A percentile compares a stretch with the other conserved stretches of the same genome.
phyloP scores from a whole-genome alignment of 805 yeast genomes.

The Debaryomyces maramus region DNA sequence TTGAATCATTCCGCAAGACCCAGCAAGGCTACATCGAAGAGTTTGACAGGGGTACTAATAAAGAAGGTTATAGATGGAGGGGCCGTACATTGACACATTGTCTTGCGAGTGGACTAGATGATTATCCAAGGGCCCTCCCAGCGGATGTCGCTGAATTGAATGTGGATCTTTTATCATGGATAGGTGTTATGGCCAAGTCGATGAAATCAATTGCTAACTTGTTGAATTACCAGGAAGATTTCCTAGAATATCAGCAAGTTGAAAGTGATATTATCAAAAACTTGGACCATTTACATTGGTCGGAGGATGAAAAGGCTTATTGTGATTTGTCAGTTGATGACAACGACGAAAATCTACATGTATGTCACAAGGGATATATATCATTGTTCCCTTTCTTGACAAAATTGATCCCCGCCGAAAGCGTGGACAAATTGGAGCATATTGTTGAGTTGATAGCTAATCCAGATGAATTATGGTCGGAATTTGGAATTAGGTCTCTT shows the following conservation, averaged over 20 bases:
- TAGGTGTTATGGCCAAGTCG: constrained; percentile 87
- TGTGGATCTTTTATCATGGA: constrained; percentile 89
- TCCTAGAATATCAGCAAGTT: constrained; percentile 48
- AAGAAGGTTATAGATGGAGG: constrained; percentile 87
- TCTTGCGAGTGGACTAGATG: constrained; percentile 92
- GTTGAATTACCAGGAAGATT: constrained; percentile 60
- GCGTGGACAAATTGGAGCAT: constrained; percentile 44
- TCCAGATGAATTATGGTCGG: constrained; percentile 73
- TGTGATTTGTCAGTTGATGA: constrained; percentile 84
- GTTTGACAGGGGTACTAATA: constrained; percentile 54
- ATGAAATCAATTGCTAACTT: constrained; percentile 71
- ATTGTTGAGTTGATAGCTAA: constrained; percentile 62
- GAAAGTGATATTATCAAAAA: constrained; percentile 60
- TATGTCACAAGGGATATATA: constrained; percentile 90
- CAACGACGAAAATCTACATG: constrained; percentile 60
- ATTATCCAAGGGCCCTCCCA: constrained; percentile 80
- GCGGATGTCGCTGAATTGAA: constrained; percentile 89
- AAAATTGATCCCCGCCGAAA: constrained; percentile 54
- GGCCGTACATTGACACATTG: constrained; percentile 87
- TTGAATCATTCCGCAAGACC: constrained; percentile 78
- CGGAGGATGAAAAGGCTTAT: constrained; percentile 58
- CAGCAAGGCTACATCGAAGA: constrained; percentile 76
- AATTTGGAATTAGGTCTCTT: constrained; percentile 78
- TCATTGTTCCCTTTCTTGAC: constrained; percentile 82
- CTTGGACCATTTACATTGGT: constrained; percentile 81